Conservation (phyloP, 805 yeast genomes). For the Schwanniomyces yamadae region DNA sequence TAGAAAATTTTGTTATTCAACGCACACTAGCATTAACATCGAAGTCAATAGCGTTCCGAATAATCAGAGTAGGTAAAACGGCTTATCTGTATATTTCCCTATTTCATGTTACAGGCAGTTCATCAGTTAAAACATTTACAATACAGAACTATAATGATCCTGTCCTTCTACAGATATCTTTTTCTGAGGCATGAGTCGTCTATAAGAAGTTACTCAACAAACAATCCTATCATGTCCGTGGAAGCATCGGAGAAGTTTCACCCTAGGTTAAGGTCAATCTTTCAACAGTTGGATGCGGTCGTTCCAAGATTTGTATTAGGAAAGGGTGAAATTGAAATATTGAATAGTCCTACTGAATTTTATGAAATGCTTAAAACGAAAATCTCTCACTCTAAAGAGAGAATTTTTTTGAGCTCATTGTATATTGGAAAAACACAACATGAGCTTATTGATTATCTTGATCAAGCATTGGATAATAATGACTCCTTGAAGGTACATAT, state of each 20-base stretch:
- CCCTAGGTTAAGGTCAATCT: slow-evolving; percentile 42
- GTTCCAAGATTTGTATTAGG: slow-evolving; percentile 67
- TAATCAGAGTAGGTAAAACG: no score
- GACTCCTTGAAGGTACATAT: slow-evolving; percentile 66
- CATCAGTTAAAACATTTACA: slow-evolving; percentile 1
- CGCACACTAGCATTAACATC: no score
- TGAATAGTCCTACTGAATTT: slow-evolving; percentile 69
- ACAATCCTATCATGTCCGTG: slow-evolving; percentile 22
- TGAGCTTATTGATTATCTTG: slow-evolving; percentile 67
- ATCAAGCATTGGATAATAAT: slow-evolving; percentile 57
- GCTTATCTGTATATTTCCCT: not conserved
- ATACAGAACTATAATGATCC: slow-evolving; percentile 17
- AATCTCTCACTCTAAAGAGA: slow-evolving; percentile 57
- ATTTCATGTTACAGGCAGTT: slow-evolving; percentile 4
- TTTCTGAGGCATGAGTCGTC: slow-evolving; percentile 12
- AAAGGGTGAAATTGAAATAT: slow-evolving; percentile 56
- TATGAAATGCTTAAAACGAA: slow-evolving; percentile 62
- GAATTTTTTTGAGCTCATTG: slow-evolving; percentile 80
- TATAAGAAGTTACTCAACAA: slow-evolving; percentile 23
- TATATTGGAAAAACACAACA: slow-evolving; percentile 82
- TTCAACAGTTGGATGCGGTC: slow-evolving; percentile 56
- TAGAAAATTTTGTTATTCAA: no score
- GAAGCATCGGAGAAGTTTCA: slow-evolving; percentile 31
- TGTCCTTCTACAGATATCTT: slow-evolving; percentile 25
- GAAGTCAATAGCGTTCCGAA: no score